Conservation (phyloP, 148 eudicot genomes). For the Rhododendron kiyosumense region DNA sequence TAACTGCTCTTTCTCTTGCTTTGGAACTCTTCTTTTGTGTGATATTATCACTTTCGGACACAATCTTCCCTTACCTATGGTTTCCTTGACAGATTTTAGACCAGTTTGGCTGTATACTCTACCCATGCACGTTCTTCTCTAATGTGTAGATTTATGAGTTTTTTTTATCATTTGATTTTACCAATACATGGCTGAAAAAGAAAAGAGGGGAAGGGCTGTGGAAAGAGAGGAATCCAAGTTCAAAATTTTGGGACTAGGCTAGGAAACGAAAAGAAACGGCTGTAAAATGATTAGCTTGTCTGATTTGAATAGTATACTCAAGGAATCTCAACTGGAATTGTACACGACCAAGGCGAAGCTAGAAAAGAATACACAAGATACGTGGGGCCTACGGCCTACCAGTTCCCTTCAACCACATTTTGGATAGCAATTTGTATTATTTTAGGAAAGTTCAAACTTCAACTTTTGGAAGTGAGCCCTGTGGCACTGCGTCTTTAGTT, state of each 20-base stretch:
- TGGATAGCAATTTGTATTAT: background rate
- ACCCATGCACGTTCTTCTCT: background rate
- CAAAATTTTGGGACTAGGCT: no score
- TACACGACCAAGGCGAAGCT: background rate
- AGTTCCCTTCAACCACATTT: background rate
- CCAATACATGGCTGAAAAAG: background rate
- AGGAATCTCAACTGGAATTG: background rate
- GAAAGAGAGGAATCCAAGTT: no score
- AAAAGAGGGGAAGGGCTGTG: background rate
- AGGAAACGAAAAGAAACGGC: no score
- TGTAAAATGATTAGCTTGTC: no score
- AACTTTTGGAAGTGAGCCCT: background rate
- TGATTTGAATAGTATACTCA: background rate
- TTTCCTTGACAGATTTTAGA: background rate
- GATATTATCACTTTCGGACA: background rate
- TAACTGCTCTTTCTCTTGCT: background rate
- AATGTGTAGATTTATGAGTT: background rate
- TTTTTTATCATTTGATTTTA: background rate
- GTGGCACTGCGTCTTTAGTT: background rate
- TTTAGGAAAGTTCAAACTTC: background rate
- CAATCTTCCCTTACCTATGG: background rate
- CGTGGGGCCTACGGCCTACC: background rate
- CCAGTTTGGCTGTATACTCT: background rate
- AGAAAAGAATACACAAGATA: background rate
- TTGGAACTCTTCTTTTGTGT: background rate